Evolutionary conservation across 1,284 basidiomycete genomes (phyloP).

Genomic region (Ustilago nuda): DNA sequence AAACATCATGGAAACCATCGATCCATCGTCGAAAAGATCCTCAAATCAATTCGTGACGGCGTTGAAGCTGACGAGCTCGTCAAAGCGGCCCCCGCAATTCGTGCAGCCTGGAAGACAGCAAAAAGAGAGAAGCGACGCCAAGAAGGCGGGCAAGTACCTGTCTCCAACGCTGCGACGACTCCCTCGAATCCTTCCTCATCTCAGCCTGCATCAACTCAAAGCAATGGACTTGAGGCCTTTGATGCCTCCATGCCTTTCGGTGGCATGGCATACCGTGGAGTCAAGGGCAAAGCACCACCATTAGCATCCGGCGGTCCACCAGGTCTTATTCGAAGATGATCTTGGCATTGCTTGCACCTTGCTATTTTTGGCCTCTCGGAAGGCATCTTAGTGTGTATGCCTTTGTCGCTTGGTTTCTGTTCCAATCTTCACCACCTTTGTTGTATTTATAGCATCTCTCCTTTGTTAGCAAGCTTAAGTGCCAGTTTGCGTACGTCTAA

Average conservation of each 20-base stretch:
- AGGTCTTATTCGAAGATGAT: slow-evolving; percentile 33
- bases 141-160: slow-evolving; percentile 27
- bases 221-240: slow-evolving; percentile 9
- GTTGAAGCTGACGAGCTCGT: slow-evolving; percentile 61
- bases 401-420: background rate
- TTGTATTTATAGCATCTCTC: slow-evolving; percentile 36
- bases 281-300: slow-evolving; percentile 47
- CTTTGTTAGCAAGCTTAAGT: background rate
- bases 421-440: slow-evolving; percentile 15
- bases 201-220: slow-evolving; percentile 1
- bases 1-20: slow-evolving; percentile 66
- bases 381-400: background rate
- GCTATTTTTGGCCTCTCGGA: background rate
- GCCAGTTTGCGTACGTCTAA: background rate
- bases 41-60: slow-evolving; percentile 64
- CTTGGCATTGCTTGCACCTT: background rate
- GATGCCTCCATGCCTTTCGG: slow-evolving; percentile 33
- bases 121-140: slow-evolving; percentile 44
- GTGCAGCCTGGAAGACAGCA: slow-evolving; percentile 59
- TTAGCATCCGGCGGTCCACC: slow-evolving; percentile 32
- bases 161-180: slow-evolving; percentile 1
- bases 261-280: slow-evolving; percentile 47
- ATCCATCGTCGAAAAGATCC: slow-evolving; percentile 61
- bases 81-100: slow-evolving; percentile 51
- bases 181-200: background rate